Base-by-base conservation (phyloP, 2,329 filamentous ascomycete genomes). In the Fonsecaea pugnacius region DNA sequence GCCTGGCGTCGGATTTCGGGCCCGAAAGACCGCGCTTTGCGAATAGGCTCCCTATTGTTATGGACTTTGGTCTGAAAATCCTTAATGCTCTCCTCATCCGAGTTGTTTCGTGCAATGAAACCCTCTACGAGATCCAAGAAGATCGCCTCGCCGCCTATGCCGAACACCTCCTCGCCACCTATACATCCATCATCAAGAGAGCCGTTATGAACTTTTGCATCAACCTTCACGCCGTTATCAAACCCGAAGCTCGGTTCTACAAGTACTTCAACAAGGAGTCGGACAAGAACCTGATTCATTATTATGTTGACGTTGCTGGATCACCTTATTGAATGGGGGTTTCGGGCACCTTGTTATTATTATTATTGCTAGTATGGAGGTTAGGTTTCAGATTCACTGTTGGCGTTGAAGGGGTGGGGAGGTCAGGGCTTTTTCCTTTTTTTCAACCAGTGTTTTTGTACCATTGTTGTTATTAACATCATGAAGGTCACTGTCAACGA, bases 251-350 rank as follows among this genome's bases (percentile, higher is more conserved):
- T 27, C 58, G 66, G 51, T 70, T 70, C 62, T 67, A 67, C 51
- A 61, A 62, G 24, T 65, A 67, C 55, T 69, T 69, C 58, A 63
- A 63, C 21, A 62, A 68, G 35, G 69, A 69, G 43, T 63, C 62
- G 18, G 63, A 70, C 60, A 64, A 64, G 38, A 70, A 70, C 54
- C 57, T 70, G 35, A 60, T 70, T 30, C 62, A 69, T 38, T 70
- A 70, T 55, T 70, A 68, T 58, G 59, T 69, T 27, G 51, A 60
- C 33, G 33, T 60, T 21, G 58, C 48, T 54, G 58, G 35, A 54
- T 46, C 50, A 6, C 50, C 48, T 18, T 33, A 53, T 36, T 53
- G 43, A 48, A 10, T 21, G 7, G 21, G 10, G 43, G 4, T 30
- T 10, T 27, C 30, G 21, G 43, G 3, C n/a, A 10, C 14, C 8